Percentiles rank a stretch among this genome's conserved stretches.
Conservation (phyloP, 192 early-diverging fungal genomes). For the Coemansia guatemalensis region DNA sequence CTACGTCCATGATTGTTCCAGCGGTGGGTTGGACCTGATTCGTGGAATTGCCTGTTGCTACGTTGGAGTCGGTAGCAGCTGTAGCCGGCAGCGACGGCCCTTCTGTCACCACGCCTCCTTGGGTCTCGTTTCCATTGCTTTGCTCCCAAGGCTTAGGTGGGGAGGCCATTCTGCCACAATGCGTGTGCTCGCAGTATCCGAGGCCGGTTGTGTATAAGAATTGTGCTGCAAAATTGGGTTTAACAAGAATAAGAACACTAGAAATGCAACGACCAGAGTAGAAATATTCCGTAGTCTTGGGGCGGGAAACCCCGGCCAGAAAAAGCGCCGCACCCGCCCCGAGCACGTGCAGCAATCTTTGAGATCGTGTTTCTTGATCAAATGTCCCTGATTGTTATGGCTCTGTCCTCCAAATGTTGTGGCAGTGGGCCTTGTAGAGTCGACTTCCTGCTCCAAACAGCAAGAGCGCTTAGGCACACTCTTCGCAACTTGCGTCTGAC, state of each 20-base stretch:
- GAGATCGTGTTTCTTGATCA: neutral
- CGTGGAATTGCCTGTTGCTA: constrained; percentile 18
- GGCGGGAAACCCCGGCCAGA: neutral
- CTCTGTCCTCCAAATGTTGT: too few relatives aligned
- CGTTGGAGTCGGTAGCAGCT: constrained; percentile 24
- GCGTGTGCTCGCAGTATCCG: too few relatives aligned
- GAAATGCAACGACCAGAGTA: neutral
- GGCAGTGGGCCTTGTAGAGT: too few relatives aligned
- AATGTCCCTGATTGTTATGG: neutral
- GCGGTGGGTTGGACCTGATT: constrained; percentile 9
- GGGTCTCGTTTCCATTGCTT: constrained; percentile 4
- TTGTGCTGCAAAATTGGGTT: neutral
- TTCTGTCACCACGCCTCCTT: neutral
- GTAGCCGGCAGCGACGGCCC: constrained; percentile 30
- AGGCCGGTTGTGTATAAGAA: too few relatives aligned
- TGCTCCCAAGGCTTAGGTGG: constrained; percentile 54
- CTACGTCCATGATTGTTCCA: constrained; percentile 5
- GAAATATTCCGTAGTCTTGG: neutral
- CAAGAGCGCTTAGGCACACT: neutral
- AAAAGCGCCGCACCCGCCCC: neutral
- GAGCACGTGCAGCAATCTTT: neutral
- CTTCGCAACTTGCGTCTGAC: neutral
- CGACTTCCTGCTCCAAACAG: too few relatives aligned
- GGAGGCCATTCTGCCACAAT: constrained; percentile 31
- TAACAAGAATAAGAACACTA: neutral